phyloP scores from a whole-genome alignment of 202 grass and related monocot species.

The Setaria italica region DNA sequence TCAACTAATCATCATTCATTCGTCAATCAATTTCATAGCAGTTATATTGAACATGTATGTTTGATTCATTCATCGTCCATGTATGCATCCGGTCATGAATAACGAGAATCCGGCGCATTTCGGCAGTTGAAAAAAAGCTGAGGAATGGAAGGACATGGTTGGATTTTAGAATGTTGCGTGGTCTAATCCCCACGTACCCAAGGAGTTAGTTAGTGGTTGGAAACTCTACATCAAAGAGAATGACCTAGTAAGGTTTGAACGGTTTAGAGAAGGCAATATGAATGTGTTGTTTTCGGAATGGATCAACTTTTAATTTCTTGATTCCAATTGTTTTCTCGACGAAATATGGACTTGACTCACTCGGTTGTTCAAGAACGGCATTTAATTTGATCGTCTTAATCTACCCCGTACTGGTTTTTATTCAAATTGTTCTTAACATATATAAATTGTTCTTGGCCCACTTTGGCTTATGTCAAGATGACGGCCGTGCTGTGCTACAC shows the following conservation, averaged over 20 bases:
- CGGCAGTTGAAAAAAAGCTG: constrained; percentile 12
- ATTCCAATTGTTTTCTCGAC: no score
- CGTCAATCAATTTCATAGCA: not conserved
- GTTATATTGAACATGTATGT: constrained; percentile 25
- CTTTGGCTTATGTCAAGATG: not conserved
- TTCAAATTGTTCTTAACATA: no score
- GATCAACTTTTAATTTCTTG: not conserved
- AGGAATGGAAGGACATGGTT: not conserved
- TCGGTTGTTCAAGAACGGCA: no score
- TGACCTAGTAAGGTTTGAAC: constrained; percentile 9
- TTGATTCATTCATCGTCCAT: constrained; percentile 13
- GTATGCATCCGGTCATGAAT: not conserved
- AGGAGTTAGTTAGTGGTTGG: constrained; percentile 29
- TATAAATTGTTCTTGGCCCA: no score
- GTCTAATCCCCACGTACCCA: constrained; percentile 49
- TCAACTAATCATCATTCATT: not conserved
- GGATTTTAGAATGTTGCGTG: not conserved
- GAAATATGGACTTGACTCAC: not conserved
- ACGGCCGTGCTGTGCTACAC: not conserved
- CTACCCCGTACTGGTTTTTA: no score
- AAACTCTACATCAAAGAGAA: not conserved
- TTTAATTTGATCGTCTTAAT: not conserved
- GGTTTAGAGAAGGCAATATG: not conserved
- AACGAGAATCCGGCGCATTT: not conserved
- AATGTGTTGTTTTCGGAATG: not conserved